Percentiles rank a stretch among this genome's conserved stretches.
phyloP scores from a whole-genome alignment of 305 asterid species.

The Petunia hybrid region DNA sequence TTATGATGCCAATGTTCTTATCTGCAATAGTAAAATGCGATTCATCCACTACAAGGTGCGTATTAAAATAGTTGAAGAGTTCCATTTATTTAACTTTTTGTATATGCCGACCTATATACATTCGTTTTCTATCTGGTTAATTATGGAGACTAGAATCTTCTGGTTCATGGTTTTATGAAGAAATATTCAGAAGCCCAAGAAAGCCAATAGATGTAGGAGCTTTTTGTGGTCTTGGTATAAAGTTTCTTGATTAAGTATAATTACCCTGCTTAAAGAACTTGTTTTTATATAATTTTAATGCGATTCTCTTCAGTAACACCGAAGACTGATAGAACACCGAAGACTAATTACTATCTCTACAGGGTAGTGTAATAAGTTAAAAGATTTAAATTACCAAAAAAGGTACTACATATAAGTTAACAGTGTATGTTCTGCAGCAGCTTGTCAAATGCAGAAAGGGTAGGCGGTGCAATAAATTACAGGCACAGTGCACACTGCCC shows the following conservation, averaged over 20 bases:
- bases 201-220: neutral
- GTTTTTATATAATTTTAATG: neutral
- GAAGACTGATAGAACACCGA: too few relatives aligned
- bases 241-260: neutral
- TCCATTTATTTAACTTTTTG: neutral
- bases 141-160: conserved; percentile 13
- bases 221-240: conserved; percentile 1
- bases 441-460: conserved; percentile 7
- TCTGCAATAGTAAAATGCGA: conserved; percentile 61
- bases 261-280: neutral
- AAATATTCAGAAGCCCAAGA: conserved; percentile 27
- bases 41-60: conserved; percentile 64
- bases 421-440: conserved; percentile 1
- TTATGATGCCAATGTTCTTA: conserved; percentile 67
- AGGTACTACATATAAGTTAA: neutral
- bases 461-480: neutral
- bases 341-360: conserved; percentile 7
- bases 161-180: conserved; percentile 20
- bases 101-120: neutral
- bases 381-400: too few relatives aligned
- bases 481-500: neutral
- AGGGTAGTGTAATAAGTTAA: neutral
- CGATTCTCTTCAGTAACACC: neutral
- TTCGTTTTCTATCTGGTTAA: conserved; percentile 22
- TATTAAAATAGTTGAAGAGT: conserved; percentile 31